These are phyloP conservation scores for Lentinula boryana DNA, from an alignment of 768 basidiomycete genomes.

Conservation along the genomic window DNA sequence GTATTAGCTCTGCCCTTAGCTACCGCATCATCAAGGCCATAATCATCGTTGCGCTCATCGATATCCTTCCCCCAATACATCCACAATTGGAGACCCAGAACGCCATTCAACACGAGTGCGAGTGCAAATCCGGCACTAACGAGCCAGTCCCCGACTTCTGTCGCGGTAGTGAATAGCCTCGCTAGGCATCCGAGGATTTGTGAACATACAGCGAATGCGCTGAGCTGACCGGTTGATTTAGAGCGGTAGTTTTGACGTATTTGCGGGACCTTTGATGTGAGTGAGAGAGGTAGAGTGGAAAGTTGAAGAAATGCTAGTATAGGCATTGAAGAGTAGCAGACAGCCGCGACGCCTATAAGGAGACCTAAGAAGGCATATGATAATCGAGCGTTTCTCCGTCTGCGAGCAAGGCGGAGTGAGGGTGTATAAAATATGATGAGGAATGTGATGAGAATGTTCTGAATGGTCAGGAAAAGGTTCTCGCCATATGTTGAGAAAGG, in stretches of 20 bases:
- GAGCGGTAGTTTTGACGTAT: slow-evolving; percentile 76
- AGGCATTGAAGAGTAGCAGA: slow-evolving; percentile 42
- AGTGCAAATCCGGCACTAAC: slow-evolving; percentile 81
- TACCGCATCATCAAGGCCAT: not conserved
- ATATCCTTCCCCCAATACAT: slow-evolving; percentile 67
- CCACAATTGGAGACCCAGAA: slow-evolving; percentile 84
- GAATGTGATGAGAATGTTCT: slow-evolving; percentile 84
- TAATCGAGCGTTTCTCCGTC: slow-evolving; percentile 26
- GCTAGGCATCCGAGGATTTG: slow-evolving; percentile 89
- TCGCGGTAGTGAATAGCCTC: slow-evolving; percentile 86
- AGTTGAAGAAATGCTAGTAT: slow-evolving; percentile 70
- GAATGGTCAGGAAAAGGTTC: slow-evolving; percentile 87
- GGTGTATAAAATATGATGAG: slow-evolving; percentile 72
- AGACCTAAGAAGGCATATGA: slow-evolving; percentile 23
- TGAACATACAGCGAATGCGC: slow-evolving; percentile 84
- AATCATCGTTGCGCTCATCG: not conserved
- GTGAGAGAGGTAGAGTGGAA: slow-evolving; percentile 82
- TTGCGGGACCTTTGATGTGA: slow-evolving; percentile 93
- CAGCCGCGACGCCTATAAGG: slow-evolving; percentile 23
- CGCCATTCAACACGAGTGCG: slow-evolving; percentile 73
- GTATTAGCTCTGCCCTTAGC: not conserved
- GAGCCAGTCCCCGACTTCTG: slow-evolving; percentile 80
- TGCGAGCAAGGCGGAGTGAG: slow-evolving; percentile 10
- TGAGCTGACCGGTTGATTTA: slow-evolving; percentile 87
- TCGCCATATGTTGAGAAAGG: slow-evolving; percentile 99